These are phyloP conservation scores for Hyaloperonospora arabidopsidis DNA, from an alignment of 352 stramenopile genomes.

Conservation along the genomic window DNA sequence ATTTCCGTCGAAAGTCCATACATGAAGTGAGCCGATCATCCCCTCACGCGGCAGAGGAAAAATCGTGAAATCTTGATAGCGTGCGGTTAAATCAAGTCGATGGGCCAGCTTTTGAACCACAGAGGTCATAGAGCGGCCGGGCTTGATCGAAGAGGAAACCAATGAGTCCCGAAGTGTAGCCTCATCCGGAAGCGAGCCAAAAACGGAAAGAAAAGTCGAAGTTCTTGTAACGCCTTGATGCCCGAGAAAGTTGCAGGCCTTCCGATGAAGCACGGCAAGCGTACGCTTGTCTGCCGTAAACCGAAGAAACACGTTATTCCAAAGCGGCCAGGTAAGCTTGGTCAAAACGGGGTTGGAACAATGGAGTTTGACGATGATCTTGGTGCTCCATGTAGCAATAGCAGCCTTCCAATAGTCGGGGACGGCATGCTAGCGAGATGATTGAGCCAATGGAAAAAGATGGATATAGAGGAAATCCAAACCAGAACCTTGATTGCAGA, in stretches of 20 bases:
- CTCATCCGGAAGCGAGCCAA: background rate
- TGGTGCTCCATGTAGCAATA: slow-evolving; percentile 4
- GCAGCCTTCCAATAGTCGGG: background rate
- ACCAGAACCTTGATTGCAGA: slow-evolving; percentile 3
- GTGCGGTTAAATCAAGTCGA: background rate
- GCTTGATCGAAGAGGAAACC: background rate
- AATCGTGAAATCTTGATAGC: background rate
- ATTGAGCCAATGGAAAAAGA: background rate
- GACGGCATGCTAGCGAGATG: background rate
- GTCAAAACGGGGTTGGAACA: slow-evolving; percentile 1
- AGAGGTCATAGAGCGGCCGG: background rate
- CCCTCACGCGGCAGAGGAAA: background rate
- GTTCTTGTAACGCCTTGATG: background rate
- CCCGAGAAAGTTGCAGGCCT: background rate
- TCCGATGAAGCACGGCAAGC: slow-evolving; percentile 1
- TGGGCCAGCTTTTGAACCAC: background rate
- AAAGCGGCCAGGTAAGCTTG: slow-evolving; percentile 2
- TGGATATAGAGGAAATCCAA: slow-evolving; percentile 6
- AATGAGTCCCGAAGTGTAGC: background rate
- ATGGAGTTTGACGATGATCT: slow-evolving; percentile 1
- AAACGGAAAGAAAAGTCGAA: background rate
- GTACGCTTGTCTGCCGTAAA: background rate
- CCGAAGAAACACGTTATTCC: slow-evolving; percentile 4
- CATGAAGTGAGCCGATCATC: background rate
- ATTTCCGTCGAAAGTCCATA: background rate